phyloP scores from a whole-genome alignment of 345 rosid genomes.

The Hibiscus trionum region DNA sequence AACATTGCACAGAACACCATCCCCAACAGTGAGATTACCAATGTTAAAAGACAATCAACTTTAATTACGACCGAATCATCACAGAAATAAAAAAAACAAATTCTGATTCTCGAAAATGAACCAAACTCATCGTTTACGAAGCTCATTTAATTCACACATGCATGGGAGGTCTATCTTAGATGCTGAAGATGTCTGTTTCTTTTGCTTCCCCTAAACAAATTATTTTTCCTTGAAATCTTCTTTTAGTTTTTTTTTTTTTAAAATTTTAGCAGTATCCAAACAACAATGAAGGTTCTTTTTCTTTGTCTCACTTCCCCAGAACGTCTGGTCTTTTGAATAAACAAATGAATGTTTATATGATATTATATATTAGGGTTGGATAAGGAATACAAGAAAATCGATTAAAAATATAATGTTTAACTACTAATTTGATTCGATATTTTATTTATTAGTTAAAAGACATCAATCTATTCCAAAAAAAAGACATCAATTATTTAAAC shows the following conservation, averaged over 20 bases:
- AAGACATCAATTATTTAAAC: no score
- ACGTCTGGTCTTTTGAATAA: background rate
- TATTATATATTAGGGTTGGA: background rate
- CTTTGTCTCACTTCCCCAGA: background rate
- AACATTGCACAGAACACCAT: background rate
- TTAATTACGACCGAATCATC: conserved; percentile 2
- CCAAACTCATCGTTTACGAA: conserved; percentile 24
- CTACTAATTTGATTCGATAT: no score
- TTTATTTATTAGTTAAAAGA: no score
- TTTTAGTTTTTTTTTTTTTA: background rate
- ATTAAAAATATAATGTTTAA: no score
- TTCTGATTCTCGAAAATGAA: conserved; percentile 36
- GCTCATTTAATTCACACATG: conserved; percentile 44
- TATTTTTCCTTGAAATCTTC: background rate
- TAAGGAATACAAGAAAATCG: no score
- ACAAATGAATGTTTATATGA: background rate
- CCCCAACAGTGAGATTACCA: background rate
- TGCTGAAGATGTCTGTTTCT: conserved; percentile 49
- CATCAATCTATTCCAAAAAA: no score
- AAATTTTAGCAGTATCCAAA: background rate
- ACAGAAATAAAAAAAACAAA: background rate
- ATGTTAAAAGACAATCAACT: background rate
- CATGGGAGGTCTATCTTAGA: conserved; percentile 28
- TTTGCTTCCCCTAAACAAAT: background rate
- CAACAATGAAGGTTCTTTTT: background rate